These are phyloP conservation scores for Mycosphaerella sp. DNA, from an alignment of 2,329 filamentous ascomycete species.

Conservation along the genomic window DNA sequence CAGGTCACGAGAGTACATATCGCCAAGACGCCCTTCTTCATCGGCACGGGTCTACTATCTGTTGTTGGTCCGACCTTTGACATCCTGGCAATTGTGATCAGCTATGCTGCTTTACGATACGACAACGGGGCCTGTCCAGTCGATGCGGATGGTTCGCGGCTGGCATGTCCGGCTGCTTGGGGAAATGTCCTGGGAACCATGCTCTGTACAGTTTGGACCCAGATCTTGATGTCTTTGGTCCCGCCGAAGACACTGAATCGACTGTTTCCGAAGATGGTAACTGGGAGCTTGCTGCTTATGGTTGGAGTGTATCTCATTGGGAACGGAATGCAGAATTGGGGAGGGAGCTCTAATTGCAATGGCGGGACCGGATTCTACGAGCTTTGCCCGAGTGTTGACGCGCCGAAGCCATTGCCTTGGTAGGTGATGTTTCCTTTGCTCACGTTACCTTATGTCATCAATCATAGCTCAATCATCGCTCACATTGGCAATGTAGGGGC, in stretches of 20 bases:
- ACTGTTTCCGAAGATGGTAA: conserved; percentile 12
- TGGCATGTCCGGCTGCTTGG: conserved; percentile 8
- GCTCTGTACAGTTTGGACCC: conserved; percentile 11
- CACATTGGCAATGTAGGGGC: neutral
- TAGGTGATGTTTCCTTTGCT: neutral
- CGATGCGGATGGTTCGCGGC: conserved; percentile 3
- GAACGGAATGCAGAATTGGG: conserved; percentile 13
- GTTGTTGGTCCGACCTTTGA: conserved; percentile 13
- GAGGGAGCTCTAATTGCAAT: conserved; percentile 8
- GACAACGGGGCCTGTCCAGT: conserved; percentile 5
- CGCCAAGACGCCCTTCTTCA: conserved; percentile 7
- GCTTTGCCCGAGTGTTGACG: conserved; percentile 10
- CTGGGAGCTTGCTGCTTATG: conserved; percentile 9
- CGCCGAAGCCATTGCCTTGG: conserved; percentile 11
- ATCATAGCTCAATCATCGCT: neutral
- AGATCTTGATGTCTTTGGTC: conserved; percentile 9
- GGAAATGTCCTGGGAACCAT: conserved; percentile 10
- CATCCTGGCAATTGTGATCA: conserved; percentile 7
- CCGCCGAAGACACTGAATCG: conserved; percentile 8
- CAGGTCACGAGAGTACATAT: conserved; percentile 12
- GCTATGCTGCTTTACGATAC: conserved; percentile 5
- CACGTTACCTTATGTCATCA: neutral
- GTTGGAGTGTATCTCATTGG: conserved; percentile 11
- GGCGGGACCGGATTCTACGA: conserved; percentile 9
- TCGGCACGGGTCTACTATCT: conserved; percentile 9